A percentile compares a stretch with the other conserved stretches of the same genome.
Conservation (phyloP, 805 yeast species). For the Saturnispora zaruensis region DNA sequence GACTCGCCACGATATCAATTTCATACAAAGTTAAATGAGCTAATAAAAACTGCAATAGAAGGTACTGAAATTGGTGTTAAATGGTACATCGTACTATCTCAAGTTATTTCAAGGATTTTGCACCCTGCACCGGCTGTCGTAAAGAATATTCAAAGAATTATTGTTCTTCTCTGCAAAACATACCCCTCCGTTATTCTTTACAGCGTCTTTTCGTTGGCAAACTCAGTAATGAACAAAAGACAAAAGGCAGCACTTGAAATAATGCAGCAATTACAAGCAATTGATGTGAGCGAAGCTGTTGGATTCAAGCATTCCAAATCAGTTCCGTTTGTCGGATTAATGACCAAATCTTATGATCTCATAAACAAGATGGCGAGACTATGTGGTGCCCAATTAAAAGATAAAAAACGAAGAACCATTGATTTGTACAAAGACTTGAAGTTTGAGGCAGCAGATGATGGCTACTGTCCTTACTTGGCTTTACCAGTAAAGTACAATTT, state of each 20-base stretch:
- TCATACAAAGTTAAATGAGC: slow-evolving; percentile 9
- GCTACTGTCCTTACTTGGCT: slow-evolving; percentile 39
- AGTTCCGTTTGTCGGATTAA: slow-evolving; percentile 34
- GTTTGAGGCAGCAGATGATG: slow-evolving; percentile 25
- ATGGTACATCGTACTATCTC: slow-evolving; percentile 85
- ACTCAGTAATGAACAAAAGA: slow-evolving; percentile 46
- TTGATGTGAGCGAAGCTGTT: slow-evolving; percentile 2
- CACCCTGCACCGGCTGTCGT: slow-evolving; percentile 53
- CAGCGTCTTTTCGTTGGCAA: slow-evolving; percentile 64
- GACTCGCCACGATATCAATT: background rate
- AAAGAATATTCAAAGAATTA: slow-evolving; percentile 46
- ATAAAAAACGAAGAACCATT: background rate
- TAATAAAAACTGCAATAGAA: slow-evolving; percentile 18
- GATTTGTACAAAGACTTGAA: slow-evolving; percentile 33
- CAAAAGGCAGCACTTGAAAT: slow-evolving; percentile 39
- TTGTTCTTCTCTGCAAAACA: slow-evolving; percentile 45
- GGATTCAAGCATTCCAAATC: slow-evolving; percentile 13
- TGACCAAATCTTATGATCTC: slow-evolving; percentile 12
- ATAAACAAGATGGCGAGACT: slow-evolving; percentile 1
- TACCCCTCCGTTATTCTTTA: slow-evolving; percentile 86
- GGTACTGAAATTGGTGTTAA: slow-evolving; percentile 27
- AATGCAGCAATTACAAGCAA: slow-evolving; percentile 26
- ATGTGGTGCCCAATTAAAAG: background rate
- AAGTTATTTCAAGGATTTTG: slow-evolving; percentile 68
- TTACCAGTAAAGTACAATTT: slow-evolving; percentile 70